Evolutionary conservation across 2,329 filamentous ascomycete species (phyloP).

Genomic region (Atkinsonella hypoxylon): DNA sequence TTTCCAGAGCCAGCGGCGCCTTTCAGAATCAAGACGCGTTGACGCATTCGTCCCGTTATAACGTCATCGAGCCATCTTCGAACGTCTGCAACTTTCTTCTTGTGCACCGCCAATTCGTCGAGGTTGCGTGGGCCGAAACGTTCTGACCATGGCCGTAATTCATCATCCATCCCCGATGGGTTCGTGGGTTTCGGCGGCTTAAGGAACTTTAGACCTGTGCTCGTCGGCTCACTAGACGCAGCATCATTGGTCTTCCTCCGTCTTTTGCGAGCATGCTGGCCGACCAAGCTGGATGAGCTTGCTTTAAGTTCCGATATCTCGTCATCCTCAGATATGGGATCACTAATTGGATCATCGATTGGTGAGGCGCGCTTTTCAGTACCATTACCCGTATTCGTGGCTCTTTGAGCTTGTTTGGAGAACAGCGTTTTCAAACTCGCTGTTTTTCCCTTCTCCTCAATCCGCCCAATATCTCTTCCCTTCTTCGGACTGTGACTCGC

Average conservation of each 20-base stretch:
- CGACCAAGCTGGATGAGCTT: slow-evolving; percentile 41
- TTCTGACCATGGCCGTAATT: slow-evolving; percentile 75
- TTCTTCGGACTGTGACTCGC: slow-evolving; percentile 27
- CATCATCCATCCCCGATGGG: slow-evolving; percentile 28
- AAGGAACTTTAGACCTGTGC: slow-evolving; percentile 40
- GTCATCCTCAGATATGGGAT: slow-evolving; percentile 50
- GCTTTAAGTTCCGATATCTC: slow-evolving; percentile 39
- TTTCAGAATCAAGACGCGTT: slow-evolving; percentile 74
- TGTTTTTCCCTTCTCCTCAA: slow-evolving; percentile 39
- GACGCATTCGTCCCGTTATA: slow-evolving; percentile 48
- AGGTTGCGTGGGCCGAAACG: slow-evolving; percentile 64
- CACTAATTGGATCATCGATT: slow-evolving; percentile 39
- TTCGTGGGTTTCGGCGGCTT: slow-evolving; percentile 25
- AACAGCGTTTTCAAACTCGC: slow-evolving; percentile 48
- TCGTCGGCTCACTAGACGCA: slow-evolving; percentile 12
- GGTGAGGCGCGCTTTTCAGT: slow-evolving; percentile 17
- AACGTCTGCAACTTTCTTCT: slow-evolving; percentile 84
- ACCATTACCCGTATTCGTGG: slow-evolving; percentile 21
- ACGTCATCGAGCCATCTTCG: slow-evolving; percentile 70
- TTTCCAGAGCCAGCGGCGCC: slow-evolving; percentile 88
- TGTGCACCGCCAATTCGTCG: slow-evolving; percentile 85
- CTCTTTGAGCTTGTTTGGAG: slow-evolving; percentile 46
- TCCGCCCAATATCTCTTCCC: slow-evolving; percentile 24
- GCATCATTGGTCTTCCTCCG: slow-evolving; percentile 25
- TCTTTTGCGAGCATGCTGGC: slow-evolving; percentile 43